Evolutionary conservation across 805 yeast species (phyloP).

Genomic region (Schwanniomyces occidentalis): DNA sequence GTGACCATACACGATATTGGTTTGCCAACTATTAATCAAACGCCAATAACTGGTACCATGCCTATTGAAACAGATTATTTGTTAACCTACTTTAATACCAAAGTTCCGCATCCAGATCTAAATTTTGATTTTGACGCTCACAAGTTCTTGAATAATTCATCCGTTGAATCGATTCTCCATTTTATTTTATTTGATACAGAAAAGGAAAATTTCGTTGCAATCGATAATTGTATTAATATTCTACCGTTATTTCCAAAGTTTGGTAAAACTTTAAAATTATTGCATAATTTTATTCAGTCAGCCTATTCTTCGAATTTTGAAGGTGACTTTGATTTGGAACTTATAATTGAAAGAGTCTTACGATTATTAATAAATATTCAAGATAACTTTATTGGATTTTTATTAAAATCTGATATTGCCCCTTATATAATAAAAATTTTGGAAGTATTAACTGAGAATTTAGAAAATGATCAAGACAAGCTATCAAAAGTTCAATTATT

Average conservation of each 20-base stretch:
- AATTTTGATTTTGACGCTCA: slow-evolving; percentile 45
- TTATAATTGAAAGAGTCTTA: slow-evolving; percentile 52
- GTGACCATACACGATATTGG: background rate
- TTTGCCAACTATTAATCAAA: background rate
- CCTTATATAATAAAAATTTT: slow-evolving; percentile 58
- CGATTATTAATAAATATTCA: slow-evolving; percentile 56
- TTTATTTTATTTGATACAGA: slow-evolving; percentile 45
- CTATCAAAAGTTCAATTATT: slow-evolving; percentile 46
- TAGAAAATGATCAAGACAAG: slow-evolving; percentile 7
- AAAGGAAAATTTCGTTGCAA: slow-evolving; percentile 11
- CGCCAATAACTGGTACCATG: background rate
- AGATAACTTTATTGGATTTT: slow-evolving; percentile 64
- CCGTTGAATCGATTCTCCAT: slow-evolving; percentile 77
- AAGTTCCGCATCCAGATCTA: slow-evolving; percentile 38
- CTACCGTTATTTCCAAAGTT: slow-evolving; percentile 40
- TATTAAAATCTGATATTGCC: slow-evolving; percentile 62
- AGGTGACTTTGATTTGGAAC: slow-evolving; percentile 16
- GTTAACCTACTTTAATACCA: slow-evolving; percentile 25
- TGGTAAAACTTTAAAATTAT: slow-evolving; percentile 25
- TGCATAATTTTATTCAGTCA: slow-evolving; percentile 10
- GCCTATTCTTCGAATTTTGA: slow-evolving; percentile 11
- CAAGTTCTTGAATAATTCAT: slow-evolving; percentile 46
- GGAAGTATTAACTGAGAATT: slow-evolving; percentile 30
- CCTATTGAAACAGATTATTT: slow-evolving; percentile 1
- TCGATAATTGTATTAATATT: slow-evolving; percentile 22